These are phyloP conservation scores for Lineolata rhizophorae DNA, from an alignment of 495 filamentous ascomycete genomes.

Conservation along the genomic window DNA sequence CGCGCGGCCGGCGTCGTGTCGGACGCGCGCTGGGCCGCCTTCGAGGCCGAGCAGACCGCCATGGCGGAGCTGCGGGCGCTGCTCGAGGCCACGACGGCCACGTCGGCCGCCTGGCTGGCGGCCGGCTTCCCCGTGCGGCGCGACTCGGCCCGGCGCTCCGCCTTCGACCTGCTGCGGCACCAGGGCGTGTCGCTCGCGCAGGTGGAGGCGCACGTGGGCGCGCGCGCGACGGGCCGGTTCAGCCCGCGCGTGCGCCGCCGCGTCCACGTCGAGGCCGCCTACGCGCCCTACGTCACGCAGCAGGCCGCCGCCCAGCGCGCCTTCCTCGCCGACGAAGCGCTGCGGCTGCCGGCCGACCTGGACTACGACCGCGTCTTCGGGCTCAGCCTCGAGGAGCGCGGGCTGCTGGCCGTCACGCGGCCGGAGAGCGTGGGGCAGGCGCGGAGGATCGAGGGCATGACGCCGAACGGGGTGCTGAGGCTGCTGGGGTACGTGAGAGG, in stretches of 20 bases:
- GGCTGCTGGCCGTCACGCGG: slow-evolving; percentile 39
- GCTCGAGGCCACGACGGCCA: slow-evolving; percentile 30
- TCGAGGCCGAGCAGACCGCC: slow-evolving; percentile 34
- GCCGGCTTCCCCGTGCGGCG: slow-evolving; percentile 43
- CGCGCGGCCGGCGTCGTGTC: slow-evolving; percentile 54
- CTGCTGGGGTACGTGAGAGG: slow-evolving; percentile 30
- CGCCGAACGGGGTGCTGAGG: slow-evolving; percentile 33
- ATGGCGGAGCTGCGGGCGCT: slow-evolving; percentile 40
- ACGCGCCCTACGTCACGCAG: slow-evolving; percentile 60
- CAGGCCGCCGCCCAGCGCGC: slow-evolving; percentile 40
- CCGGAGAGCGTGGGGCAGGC: slow-evolving; percentile 82
- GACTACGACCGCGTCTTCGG: slow-evolving; percentile 54
- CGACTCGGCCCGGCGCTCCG: slow-evolving; percentile 38
- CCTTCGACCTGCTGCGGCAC: slow-evolving; percentile 54
- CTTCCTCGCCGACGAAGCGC: slow-evolving; percentile 53
- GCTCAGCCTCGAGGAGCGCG: slow-evolving; percentile 56
- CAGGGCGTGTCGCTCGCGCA: slow-evolving; percentile 29
- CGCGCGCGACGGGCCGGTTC: slow-evolving; percentile 33
- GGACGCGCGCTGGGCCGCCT: slow-evolving; percentile 55
- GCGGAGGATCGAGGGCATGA: slow-evolving; percentile 64
- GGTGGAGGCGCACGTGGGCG: too few species aligned
- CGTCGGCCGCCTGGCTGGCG: slow-evolving; percentile 39
- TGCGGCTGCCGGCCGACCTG: slow-evolving; percentile 51
- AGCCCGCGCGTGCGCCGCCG: slow-evolving; percentile 35
- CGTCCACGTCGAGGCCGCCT: slow-evolving; percentile 57